A percentile compares a stretch with the other conserved stretches of the same genome.
Evolutionary conservation across 805 yeast species (phyloP).

Genomic region (Lachancea cidri): DNA sequence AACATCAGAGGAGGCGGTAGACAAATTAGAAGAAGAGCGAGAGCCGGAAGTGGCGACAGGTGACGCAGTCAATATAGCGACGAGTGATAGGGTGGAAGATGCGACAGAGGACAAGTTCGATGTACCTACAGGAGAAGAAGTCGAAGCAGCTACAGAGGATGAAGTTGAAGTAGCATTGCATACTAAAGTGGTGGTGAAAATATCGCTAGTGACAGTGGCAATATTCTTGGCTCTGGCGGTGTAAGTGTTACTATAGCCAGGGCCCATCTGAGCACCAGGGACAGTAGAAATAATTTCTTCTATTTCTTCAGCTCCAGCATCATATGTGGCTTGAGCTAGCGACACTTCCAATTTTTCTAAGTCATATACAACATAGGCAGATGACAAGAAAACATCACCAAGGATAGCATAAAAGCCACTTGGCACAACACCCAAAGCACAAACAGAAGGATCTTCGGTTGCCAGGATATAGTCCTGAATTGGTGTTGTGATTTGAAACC

Average conservation of each 20-base stretch:
- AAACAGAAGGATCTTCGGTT: conserved; percentile 20
- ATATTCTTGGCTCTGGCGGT: conserved; percentile 1
- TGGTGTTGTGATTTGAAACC: conserved; percentile 46
- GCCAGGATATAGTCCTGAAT: conserved; percentile 28
- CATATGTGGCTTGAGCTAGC: conserved; percentile 42
- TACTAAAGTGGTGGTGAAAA: not conserved
- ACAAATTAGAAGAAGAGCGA: too few relatives aligned
- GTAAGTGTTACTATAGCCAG: conserved; percentile 40
- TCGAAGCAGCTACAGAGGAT: not conserved
- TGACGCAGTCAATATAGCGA: too few relatives aligned
- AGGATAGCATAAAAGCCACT: conserved; percentile 37
- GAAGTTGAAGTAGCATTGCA: not conserved
- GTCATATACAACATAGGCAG: conserved; percentile 57
- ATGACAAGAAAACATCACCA: conserved; percentile 56
- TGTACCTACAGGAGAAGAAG: not conserved
- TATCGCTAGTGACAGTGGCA: conserved; percentile 5
- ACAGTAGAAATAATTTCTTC: conserved; percentile 41
- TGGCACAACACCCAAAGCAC: conserved; percentile 37
- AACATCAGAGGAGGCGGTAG: too few relatives aligned
- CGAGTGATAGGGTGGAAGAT: too few relatives aligned
- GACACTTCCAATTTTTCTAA: conserved; percentile 43
- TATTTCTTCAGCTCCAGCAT: conserved; percentile 36
- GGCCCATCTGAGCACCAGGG: conserved; percentile 48
- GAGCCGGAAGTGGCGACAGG: too few relatives aligned
- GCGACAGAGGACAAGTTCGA: not conserved